phyloP scores from a whole-genome alignment of 148 eudicot genomes.

The Nepenthes gracilis region DNA sequence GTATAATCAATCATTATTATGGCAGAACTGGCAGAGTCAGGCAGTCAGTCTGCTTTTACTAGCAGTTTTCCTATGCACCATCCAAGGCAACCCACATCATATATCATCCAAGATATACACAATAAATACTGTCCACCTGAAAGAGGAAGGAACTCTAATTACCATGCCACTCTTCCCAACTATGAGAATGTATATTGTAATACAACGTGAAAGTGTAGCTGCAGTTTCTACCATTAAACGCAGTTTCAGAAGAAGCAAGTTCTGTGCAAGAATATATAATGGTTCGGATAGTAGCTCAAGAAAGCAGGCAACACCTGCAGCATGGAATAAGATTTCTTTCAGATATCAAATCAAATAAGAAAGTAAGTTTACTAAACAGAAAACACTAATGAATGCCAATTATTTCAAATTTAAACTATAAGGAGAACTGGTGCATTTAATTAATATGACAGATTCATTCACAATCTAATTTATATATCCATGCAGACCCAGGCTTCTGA shows the following conservation, averaged over 20 bases:
- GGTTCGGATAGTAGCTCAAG: slow-evolving; percentile 94
- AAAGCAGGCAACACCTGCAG: slow-evolving; percentile 81
- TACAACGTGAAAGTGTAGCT: slow-evolving; percentile 76
- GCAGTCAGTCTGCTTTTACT: too few relatives aligned
- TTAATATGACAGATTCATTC: too few relatives aligned
- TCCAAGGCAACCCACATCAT: background rate
- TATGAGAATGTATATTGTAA: slow-evolving; percentile 60
- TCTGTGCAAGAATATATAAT: slow-evolving; percentile 84
- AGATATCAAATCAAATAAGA: background rate
- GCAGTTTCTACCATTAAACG: slow-evolving; percentile 76
- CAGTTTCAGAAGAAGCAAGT: slow-evolving; percentile 73
- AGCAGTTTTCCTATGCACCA: too few relatives aligned
- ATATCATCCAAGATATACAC: background rate
- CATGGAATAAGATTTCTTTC: slow-evolving; percentile 1
- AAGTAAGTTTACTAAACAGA: background rate
- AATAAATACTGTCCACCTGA: background rate
- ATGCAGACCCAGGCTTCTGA: too few relatives aligned
- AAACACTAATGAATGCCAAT: too few relatives aligned
- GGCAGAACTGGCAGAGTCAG: too few relatives aligned
- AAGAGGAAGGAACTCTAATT: background rate
- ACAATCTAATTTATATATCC: too few relatives aligned
- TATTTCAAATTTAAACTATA: too few relatives aligned
- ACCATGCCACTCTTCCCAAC: slow-evolving; percentile 55
- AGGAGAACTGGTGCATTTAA: too few relatives aligned
- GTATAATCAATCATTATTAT: too few relatives aligned